Base-by-base conservation (phyloP, 176 grass and related monocot species). In the Ensete ventricosum region DNA sequence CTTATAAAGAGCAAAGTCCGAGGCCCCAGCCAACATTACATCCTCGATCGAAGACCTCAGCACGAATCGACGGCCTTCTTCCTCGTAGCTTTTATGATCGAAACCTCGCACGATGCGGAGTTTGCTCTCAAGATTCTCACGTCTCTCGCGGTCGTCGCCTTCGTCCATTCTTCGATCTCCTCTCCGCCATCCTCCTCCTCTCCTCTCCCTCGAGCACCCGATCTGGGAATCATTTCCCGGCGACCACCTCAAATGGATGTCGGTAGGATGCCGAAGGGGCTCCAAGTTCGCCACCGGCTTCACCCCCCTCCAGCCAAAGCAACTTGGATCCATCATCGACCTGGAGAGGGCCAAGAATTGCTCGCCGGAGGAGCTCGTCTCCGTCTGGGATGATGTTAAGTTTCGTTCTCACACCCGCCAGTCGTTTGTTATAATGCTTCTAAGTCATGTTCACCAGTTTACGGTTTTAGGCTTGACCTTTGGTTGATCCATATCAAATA, bases 301-400 rank as follows among this genome's bases (percentile, higher is more conserved):
- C 86, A 82, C 86, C 24, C 94, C 90, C 10, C 88, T 98, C 53
- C 49, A 93, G 72, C 77, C 82, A 1, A 89, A 91, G 60, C 66
- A 73, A 16, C 78, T 89, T 43, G 87, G 71, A 53, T 98, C 90
- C 69, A 93, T 98, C 78, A 83, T 98, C 54, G 88, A 98, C 75
- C 34, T 98, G 54, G 88, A 91, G 12, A 85, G 90, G 17, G 88
- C 86, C 76, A 91, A 85, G 75, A 83, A 76, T 25, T 84, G 87
- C 21, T 89, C 86, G 8, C 74, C 88, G 0, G 90, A 93, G 48
- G 82, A 91, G 68, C 90, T 98, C 64, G 84, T 98, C 80, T 84
- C 90, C 65, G 84, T 88, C 59, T 98, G 90, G 90, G 94, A 98
- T 85, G 88, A 93, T 17, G 88, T 96, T 43, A 72, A 86, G 81